Conservation (phyloP, 306 rosid genomes). For the Geum urbanum region DNA sequence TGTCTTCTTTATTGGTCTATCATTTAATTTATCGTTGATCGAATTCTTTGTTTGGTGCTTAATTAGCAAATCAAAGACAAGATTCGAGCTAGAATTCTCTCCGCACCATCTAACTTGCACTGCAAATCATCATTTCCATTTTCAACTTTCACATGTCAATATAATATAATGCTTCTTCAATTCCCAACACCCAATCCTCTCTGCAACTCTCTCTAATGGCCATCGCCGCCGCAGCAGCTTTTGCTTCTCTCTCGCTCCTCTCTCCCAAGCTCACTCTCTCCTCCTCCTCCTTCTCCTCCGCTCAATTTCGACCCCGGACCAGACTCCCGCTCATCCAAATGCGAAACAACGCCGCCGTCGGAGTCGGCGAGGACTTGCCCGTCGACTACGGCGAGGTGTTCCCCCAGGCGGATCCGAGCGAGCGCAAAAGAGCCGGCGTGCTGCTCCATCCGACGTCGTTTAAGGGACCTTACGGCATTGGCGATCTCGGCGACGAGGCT, state of each 20-base stretch:
- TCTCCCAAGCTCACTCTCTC: constrained; percentile 15
- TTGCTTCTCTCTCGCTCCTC: constrained; percentile 8
- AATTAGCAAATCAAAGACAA: too few species aligned
- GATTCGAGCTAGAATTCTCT: too few species aligned
- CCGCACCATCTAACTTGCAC: too few species aligned
- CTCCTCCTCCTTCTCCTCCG: background rate
- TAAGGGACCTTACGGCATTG: constrained; percentile 77
- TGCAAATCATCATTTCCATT: too few species aligned
- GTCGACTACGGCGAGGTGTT: constrained; percentile 52
- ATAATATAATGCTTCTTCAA: background rate
- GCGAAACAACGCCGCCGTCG: constrained; percentile 1
- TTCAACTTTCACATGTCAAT: too few species aligned
- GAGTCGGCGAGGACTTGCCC: constrained; percentile 55
- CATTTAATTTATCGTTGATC: too few species aligned
- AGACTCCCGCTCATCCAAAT: constrained; percentile 7
- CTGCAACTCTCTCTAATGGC: constrained; percentile 22
- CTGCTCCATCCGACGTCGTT: constrained; percentile 90
- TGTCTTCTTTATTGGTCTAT: too few species aligned
- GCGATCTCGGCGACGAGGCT: constrained; percentile 81
- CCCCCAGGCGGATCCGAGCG: constrained; percentile 36
- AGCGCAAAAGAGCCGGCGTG: constrained; percentile 80
- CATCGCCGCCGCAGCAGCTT: background rate
- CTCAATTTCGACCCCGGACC: constrained; percentile 15
- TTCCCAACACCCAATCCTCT: background rate
- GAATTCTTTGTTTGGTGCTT: too few species aligned